These are phyloP conservation scores for Metschnikowia drakensbergensis DNA, from an alignment of 805 yeast genomes.

Conservation along the genomic window DNA sequence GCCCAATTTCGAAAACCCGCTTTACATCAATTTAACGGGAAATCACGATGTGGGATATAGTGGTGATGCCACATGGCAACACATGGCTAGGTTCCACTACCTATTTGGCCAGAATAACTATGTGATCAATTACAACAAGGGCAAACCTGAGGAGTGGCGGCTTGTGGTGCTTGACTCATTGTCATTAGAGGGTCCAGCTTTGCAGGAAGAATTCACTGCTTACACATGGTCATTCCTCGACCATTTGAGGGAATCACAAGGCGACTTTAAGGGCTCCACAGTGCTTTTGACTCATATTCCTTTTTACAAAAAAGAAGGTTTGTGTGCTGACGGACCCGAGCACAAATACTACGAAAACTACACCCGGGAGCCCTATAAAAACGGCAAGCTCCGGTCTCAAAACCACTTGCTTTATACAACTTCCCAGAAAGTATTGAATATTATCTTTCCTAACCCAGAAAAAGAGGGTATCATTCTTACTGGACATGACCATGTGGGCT, in stretches of 20 bases:
- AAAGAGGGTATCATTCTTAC: constrained; percentile 79
- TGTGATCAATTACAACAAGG: constrained; percentile 65
- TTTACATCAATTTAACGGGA: constrained; percentile 83
- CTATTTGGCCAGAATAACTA: constrained; percentile 84
- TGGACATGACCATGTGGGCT: constrained; percentile 97
- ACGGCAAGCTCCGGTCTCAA: constrained; percentile 72
- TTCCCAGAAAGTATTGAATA: constrained; percentile 62
- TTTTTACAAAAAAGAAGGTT: constrained; percentile 72
- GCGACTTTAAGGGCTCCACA: constrained; percentile 67
- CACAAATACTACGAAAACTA: constrained; percentile 46
- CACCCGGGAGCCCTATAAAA: constrained; percentile 61
- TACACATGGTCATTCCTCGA: constrained; percentile 74
- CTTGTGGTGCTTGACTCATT: constrained; percentile 83
- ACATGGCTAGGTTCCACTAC: constrained; percentile 70
- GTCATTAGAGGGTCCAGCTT: constrained; percentile 85
- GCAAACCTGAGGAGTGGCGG: constrained; percentile 73
- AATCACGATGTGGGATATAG: constrained; percentile 95
- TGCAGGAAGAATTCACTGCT: constrained; percentile 63
- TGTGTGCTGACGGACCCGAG: constrained; percentile 84
- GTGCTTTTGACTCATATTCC: constrained; percentile 87
- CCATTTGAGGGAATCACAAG: constrained; percentile 47
- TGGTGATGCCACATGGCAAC: constrained; percentile 92
- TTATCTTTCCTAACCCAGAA: constrained; percentile 59
- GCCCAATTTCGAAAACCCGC: constrained; percentile 50
- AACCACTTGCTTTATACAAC: constrained; percentile 73